Percentiles rank a stretch among this genome's conserved stretches.
Conservation (phyloP, 192 early-diverging fungal genomes). For the Backusella australiensis region DNA sequence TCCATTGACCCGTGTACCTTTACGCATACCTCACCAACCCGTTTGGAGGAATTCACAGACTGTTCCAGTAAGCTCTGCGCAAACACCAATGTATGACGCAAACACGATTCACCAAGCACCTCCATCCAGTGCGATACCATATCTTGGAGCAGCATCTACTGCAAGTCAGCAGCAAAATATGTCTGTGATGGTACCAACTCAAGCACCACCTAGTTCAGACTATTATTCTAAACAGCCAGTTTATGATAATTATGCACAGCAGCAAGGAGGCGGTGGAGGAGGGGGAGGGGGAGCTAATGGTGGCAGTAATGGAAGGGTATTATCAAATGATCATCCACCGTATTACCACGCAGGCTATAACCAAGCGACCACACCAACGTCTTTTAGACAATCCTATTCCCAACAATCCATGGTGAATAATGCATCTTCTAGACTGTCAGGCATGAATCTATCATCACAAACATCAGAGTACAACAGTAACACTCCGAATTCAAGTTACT, state of each 20-base stretch:
- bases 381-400: background rate
- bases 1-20: slow-evolving; percentile 33
- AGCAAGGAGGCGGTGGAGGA: background rate
- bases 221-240: background rate
- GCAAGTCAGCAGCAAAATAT: background rate
- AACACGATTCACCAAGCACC: background rate
- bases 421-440: background rate
- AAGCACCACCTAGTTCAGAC: background rate
- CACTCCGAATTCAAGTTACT: background rate
- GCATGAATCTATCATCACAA: slow-evolving; percentile 6
- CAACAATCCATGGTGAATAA: background rate
- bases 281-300: background rate
- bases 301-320: background rate
- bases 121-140: background rate
- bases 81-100: background rate
- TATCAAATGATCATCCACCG: background rate
- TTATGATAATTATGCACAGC: slow-evolving; percentile 5
- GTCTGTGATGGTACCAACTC: background rate
- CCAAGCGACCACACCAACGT: slow-evolving; percentile 4
- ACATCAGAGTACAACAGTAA: background rate
- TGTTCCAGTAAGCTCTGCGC: background rate
- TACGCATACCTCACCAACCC: slow-evolving; percentile 36
- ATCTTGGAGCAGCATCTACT: background rate
- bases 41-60: slow-evolving; percentile 18
- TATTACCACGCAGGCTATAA: background rate